Evolutionary conservation across 1,139 yeast genomes (phyloP), one percentile per base, ranked within the genome.

Genomic region (Petasospora fabianii): DNA sequence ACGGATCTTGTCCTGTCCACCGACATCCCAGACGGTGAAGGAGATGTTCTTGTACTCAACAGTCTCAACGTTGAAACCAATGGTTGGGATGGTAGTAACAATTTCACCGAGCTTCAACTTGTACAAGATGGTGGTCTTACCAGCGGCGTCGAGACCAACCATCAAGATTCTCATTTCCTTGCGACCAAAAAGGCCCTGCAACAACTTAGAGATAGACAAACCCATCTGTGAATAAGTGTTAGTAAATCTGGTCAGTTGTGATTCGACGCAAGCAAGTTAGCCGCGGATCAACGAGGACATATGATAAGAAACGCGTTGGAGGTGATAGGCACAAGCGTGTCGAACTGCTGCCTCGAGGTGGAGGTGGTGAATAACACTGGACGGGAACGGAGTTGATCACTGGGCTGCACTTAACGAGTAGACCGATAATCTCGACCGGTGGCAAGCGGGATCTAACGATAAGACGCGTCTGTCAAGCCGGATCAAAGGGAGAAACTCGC

Each of bases 1-100:
- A 73, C 95, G 84, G 64, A 86, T 85, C 74, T 86, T 86, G 69
- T 84, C 95, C 74, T 86, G 95, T 79, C 95, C 95, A 82, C 95
- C 95, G 60, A 86, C 95, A 77, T 86, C 95, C 96, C 96, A 86
- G 53, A 86, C 95, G 50, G 95, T 86, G 74, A 86, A 86, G 34
- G 94, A 82, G 65, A 86, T 85, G 80, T 86, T 86, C 75, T 85
- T 85, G 76, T 86, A 86, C 71, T 86, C 95, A 58, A 86, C 94
- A 50, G 95, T 86, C 69, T 86, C 96, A 54, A 86, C 96, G 66
- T 86, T 86, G 80, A 86, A 86, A 59, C 95, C 96, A 65, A 86
- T 85, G 54, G 95, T 86, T 64, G 96, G 95, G 61, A 86, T 85
- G 44, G 96, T 86, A 59, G 95, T 85, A 62, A 86, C 95, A 58